Percentiles rank a stretch among this genome's conserved stretches.
These are phyloP conservation scores for Paramecium bursaria DNA, from an alignment of 73 alveolate species.

Conservation along the genomic window DNA sequence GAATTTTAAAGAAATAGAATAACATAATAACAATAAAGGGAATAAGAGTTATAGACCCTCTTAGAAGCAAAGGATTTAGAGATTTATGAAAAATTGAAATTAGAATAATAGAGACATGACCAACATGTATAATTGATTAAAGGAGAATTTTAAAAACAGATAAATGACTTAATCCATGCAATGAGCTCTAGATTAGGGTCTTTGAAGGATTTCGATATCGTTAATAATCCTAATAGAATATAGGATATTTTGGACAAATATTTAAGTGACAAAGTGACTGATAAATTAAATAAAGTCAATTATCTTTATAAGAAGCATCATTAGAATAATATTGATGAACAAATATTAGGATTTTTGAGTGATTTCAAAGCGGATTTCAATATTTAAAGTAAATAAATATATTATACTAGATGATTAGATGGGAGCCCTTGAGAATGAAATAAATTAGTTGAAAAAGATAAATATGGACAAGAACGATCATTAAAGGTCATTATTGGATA, in stretches of 20 bases:
- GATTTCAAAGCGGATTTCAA: constrained; percentile 40
- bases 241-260: background rate
- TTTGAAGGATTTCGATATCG: background rate
- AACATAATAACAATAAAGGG: background rate
- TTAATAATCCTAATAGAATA: background rate
- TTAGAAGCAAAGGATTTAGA: constrained; percentile 28
- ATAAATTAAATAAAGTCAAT: constrained; percentile 24
- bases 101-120: constrained; percentile 7
- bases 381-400: constrained; percentile 24
- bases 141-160: constrained; percentile 1
- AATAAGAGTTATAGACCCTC: background rate
- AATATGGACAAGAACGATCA: background rate
- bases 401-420: constrained; percentile 20
- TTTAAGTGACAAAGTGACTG: constrained; percentile 7
- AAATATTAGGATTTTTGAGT: constrained; percentile 18
- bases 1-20: background rate
- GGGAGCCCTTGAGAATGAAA: background rate
- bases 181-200: background rate
- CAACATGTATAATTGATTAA: background rate
- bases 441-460: constrained; percentile 2
- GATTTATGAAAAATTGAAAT: background rate
- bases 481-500: background rate
- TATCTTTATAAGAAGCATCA: constrained; percentile 56
- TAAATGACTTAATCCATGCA: background rate
- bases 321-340: constrained; percentile 18